Evolutionary conservation across 305 asterid genomes (phyloP).

Genomic region (Solanum hybrid): DNA sequence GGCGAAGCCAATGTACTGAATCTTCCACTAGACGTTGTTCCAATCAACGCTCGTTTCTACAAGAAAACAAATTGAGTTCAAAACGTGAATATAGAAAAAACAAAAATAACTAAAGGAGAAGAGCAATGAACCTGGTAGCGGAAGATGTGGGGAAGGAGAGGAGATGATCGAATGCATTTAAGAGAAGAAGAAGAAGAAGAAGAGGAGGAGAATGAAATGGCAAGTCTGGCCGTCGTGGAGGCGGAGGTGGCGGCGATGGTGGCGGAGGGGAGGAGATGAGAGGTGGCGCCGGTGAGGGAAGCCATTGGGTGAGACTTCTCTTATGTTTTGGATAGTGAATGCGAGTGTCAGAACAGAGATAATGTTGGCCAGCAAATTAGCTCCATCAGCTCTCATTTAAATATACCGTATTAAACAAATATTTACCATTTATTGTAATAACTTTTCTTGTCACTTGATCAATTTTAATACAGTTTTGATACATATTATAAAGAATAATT

Average conservation of each 20-base stretch:
- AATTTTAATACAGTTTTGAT: too few relatives aligned
- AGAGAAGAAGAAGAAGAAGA: constrained; percentile 12
- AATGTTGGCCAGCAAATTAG: neutral
- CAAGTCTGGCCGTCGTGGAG: constrained; percentile 19
- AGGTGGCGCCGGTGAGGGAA: constrained; percentile 29
- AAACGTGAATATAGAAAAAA: neutral
- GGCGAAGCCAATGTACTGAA: constrained; percentile 46
- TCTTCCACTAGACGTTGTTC: constrained; percentile 33
- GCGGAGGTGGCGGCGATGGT: constrained; percentile 10
- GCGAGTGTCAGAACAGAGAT: neutral
- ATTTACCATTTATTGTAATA: too few relatives aligned
- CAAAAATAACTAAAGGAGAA: neutral
- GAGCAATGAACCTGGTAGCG: constrained; percentile 40
- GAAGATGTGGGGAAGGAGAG: constrained; percentile 37
- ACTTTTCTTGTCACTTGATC: too few relatives aligned
- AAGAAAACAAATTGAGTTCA: neutral
- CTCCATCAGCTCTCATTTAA: neutral
- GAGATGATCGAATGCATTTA: constrained; percentile 43
- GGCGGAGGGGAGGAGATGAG: constrained; percentile 42
- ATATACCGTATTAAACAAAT: too few relatives aligned
- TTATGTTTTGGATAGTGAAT: constrained; percentile 7
- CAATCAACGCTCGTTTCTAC: constrained; percentile 31
- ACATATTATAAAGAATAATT: too few relatives aligned
- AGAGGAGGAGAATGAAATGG: constrained; percentile 22
- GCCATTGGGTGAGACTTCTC: constrained; percentile 2